Conservation (phyloP, 2,329 filamentous ascomycete genomes). For the Ceratocystis ficicola region DNA sequence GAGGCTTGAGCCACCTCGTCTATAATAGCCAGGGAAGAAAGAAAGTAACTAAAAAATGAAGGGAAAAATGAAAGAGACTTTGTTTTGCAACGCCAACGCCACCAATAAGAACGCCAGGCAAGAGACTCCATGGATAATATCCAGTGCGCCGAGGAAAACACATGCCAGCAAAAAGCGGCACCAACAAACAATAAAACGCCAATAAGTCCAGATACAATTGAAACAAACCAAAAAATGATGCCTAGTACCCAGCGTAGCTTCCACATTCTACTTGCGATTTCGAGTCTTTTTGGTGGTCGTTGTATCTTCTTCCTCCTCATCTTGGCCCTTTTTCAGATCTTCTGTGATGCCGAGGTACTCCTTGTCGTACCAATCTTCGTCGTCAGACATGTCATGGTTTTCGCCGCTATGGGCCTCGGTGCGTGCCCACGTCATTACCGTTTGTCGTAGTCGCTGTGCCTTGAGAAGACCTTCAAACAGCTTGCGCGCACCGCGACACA, state of each 20-base stretch:
- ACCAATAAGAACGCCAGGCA: neutral
- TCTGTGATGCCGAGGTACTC: conserved; percentile 66
- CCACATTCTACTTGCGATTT: conserved; percentile 36
- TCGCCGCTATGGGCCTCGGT: conserved; percentile 59
- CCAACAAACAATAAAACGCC: neutral
- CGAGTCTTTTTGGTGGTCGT: conserved; percentile 50
- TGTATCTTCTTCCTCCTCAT: conserved; percentile 68
- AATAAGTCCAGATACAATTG: too few species aligned
- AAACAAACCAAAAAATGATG: too few species aligned
- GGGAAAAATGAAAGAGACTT: neutral
- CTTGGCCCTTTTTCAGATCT: conserved; percentile 67
- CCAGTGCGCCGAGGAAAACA: too few species aligned
- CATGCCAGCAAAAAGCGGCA: neutral
- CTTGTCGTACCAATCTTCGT: conserved; percentile 80
- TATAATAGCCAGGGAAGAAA: too few species aligned
- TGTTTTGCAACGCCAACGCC: conserved; percentile 4
- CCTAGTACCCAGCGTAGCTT: too few species aligned
- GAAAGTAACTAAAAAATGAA: neutral
- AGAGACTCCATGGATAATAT: neutral
- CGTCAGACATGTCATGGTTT: conserved; percentile 68
- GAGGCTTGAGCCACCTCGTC: neutral
- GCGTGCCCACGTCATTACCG: conserved; percentile 63
- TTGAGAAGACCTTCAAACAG: conserved; percentile 59
- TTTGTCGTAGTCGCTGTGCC: conserved; percentile 58
- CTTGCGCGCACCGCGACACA: conserved; percentile 56